Conservation (phyloP, 306 rosid species). For the Chamaecrista fasciculata region DNA sequence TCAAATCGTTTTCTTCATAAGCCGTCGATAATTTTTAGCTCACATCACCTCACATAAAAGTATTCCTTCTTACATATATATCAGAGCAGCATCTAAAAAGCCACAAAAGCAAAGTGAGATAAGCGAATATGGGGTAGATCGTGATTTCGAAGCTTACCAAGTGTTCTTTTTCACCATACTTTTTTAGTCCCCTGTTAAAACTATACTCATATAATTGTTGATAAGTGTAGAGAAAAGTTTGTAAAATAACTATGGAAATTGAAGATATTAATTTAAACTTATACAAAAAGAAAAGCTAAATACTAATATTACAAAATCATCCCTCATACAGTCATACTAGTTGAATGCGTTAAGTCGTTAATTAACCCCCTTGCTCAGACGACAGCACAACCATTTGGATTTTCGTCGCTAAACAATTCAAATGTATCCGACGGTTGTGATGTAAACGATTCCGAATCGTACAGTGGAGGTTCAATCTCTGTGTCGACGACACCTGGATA, state of each 20-base stretch:
- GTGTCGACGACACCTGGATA: slow-evolving; percentile 2
- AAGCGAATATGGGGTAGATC: background rate
- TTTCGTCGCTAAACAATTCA: slow-evolving; percentile 72
- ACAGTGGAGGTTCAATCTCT: slow-evolving; percentile 10
- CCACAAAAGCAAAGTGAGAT: background rate
- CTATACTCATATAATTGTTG: too few relatives aligned
- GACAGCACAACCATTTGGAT: slow-evolving; percentile 67
- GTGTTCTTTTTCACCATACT: too few relatives aligned
- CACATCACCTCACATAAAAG: too few relatives aligned
- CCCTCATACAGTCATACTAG: slow-evolving; percentile 34
- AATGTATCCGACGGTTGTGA: slow-evolving; percentile 43
- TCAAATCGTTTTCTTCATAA: too few relatives aligned
- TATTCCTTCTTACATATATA: too few relatives aligned
- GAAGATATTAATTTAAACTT: too few relatives aligned
- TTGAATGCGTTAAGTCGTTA: background rate
- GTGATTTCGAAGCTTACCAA: background rate
- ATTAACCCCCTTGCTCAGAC: slow-evolving; percentile 45
- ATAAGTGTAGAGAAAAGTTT: too few relatives aligned
- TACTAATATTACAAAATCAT: slow-evolving; percentile 34
- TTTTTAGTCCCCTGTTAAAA: too few relatives aligned
- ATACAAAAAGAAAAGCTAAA: too few relatives aligned
- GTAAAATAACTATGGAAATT: too few relatives aligned
- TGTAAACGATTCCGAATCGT: slow-evolving; percentile 25
- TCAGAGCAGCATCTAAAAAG: background rate
- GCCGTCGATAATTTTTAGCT: too few relatives aligned